These are phyloP conservation scores for Davidsoniella australis DNA, from an alignment of 2,329 filamentous ascomycete genomes.

Conservation along the genomic window DNA sequence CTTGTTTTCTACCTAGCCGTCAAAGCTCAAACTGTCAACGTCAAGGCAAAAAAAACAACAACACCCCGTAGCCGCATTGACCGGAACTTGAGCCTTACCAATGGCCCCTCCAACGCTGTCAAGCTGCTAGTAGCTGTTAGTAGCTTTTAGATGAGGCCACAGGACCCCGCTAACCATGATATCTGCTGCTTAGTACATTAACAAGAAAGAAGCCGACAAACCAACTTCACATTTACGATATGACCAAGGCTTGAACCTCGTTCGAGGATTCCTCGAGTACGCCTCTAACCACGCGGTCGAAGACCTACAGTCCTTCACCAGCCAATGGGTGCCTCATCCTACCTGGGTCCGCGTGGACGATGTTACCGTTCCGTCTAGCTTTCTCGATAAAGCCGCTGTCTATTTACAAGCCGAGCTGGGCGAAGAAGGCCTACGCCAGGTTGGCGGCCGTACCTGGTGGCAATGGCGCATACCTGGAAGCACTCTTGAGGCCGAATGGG, in stretches of 20 bases:
- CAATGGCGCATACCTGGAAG: slow-evolving; percentile 58
- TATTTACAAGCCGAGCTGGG: slow-evolving; percentile 61
- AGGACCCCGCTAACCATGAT: too few species aligned
- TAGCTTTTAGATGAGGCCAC: background rate
- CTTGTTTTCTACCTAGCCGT: background rate
- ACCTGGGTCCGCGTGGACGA: slow-evolving; percentile 71
- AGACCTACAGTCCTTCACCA: slow-evolving; percentile 79
- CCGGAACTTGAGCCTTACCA: too few species aligned
- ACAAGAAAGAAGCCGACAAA: slow-evolving; percentile 48
- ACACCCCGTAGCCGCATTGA: too few species aligned
- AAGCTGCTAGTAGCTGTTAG: too few species aligned
- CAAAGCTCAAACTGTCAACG: too few species aligned
- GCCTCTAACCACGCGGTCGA: slow-evolving; percentile 83
- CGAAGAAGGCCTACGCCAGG: slow-evolving; percentile 49
- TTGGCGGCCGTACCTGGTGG: slow-evolving; percentile 81
- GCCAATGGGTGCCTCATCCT: slow-evolving; percentile 79
- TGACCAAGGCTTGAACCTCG: slow-evolving; percentile 75
- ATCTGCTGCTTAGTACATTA: slow-evolving; percentile 46
- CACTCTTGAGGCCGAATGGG: slow-evolving; percentile 72
- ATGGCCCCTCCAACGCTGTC: too few species aligned
- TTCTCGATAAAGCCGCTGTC: slow-evolving; percentile 48
- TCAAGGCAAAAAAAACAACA: too few species aligned
- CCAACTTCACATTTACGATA: slow-evolving; percentile 87
- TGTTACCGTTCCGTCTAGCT: slow-evolving; percentile 44
- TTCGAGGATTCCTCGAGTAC: slow-evolving; percentile 71